These are phyloP conservation scores for Pythium aquatile DNA, from an alignment of 352 stramenopile genomes.

Conservation along the genomic window DNA sequence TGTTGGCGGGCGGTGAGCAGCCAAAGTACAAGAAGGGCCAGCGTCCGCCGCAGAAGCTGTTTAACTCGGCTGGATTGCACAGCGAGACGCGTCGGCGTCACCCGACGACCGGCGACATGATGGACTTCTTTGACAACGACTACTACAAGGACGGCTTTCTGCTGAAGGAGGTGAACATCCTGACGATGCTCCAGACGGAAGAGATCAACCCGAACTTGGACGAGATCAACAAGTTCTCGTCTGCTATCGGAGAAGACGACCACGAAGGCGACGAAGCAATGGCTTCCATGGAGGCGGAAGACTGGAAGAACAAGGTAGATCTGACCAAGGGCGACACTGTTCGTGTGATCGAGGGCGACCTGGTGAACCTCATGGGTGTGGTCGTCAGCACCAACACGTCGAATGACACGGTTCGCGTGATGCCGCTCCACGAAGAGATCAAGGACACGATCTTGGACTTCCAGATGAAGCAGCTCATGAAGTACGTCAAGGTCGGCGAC, in stretches of 20 bases:
- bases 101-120: constrained; percentile 76
- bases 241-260: constrained; percentile 61
- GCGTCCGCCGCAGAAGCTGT: constrained; percentile 83
- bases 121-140: constrained; percentile 88
- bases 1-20: constrained; percentile 68
- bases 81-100: constrained; percentile 65
- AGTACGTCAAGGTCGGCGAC: constrained; percentile 90
- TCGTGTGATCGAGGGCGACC: constrained; percentile 83
- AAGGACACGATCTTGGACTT: constrained; percentile 91
- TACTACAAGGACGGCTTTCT: constrained; percentile 88
- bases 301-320: constrained; percentile 89
- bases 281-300: constrained; percentile 69
- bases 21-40: constrained; percentile 90
- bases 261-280: constrained; percentile 65
- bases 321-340: constrained; percentile 89
- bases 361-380: constrained; percentile 90
- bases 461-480: constrained; percentile 88
- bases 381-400: constrained; percentile 87
- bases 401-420: constrained; percentile 87
- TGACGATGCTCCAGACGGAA: constrained; percentile 82
- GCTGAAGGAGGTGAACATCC: constrained; percentile 86
- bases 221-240: constrained; percentile 88
- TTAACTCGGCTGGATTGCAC: constrained; percentile 68
- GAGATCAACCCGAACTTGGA: constrained; percentile 85
- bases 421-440: constrained; percentile 89